These are phyloP conservation scores for Akanthomyces dipterigenus DNA, from an alignment of 2,329 filamentous ascomycete genomes.

Conservation along the genomic window DNA sequence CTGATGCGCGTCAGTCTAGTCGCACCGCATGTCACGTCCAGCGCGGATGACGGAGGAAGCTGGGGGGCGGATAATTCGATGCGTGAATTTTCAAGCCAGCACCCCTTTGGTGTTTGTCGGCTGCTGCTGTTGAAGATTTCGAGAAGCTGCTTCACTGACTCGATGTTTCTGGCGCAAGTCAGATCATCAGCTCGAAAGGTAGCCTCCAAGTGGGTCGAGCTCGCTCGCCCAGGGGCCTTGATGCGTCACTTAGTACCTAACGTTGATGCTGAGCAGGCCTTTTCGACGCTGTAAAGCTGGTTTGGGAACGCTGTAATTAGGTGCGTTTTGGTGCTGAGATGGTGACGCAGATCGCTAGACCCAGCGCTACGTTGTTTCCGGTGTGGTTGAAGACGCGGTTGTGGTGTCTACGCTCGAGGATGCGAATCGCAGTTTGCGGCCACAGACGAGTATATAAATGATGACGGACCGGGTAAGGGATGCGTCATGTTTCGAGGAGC, in stretches of 20 bases:
- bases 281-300: background rate
- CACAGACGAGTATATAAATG: background rate
- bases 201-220: slow-evolving; percentile 7
- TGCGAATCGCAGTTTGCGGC: background rate
- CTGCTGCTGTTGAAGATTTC: background rate
- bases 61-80: background rate
- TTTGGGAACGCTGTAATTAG: background rate
- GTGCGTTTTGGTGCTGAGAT: background rate
- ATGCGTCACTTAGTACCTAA: no score
- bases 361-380: slow-evolving; percentile 2
- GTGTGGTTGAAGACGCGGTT: background rate
- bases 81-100: background rate
- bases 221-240: no score
- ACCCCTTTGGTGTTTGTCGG: background rate
- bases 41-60: background rate
- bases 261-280: background rate
- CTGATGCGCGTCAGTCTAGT: background rate
- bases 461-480: background rate
- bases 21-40: slow-evolving; percentile 5
- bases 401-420: background rate
- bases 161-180: background rate
- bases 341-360: background rate
- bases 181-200: slow-evolving; percentile 1
- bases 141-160: background rate
- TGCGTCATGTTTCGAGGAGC: background rate